These are phyloP conservation scores for Chrysoporthe austroafricana DNA, from an alignment of 2,329 filamentous ascomycete species.

Conservation along the genomic window DNA sequence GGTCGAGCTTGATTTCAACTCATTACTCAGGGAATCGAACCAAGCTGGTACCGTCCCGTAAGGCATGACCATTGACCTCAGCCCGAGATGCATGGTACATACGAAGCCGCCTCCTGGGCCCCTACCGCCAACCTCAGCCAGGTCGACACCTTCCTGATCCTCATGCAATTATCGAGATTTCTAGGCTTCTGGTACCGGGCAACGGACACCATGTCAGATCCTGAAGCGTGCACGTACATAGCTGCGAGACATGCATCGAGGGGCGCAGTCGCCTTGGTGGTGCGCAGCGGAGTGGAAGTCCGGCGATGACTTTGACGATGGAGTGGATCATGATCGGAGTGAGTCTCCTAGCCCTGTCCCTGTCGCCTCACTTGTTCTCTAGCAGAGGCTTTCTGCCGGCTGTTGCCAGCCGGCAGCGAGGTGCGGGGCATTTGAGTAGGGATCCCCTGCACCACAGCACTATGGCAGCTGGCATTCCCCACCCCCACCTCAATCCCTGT, in stretches of 20 bases:
- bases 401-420: background rate
- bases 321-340: constrained; percentile 18
- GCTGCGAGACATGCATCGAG: background rate
- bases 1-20: background rate
- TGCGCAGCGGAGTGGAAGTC: constrained; percentile 11
- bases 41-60: background rate
- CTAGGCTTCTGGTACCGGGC: background rate
- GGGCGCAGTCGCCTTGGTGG: background rate
- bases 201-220: background rate
- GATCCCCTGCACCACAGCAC: background rate
- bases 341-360: constrained; percentile 3
- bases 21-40: background rate
- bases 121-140: background rate
- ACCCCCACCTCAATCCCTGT: background rate
- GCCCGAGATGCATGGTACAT: background rate
- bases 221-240: no score
- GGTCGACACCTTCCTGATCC: background rate
- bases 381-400: background rate
- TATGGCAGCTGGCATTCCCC: background rate
- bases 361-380: no score
- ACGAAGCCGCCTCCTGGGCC: background rate
- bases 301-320: constrained; percentile 1
- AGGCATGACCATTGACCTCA: background rate
- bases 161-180: constrained; percentile 7
- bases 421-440: background rate